These are phyloP conservation scores for Pyrus betulifolia DNA, from an alignment of 306 rosid species.

Conservation along the genomic window DNA sequence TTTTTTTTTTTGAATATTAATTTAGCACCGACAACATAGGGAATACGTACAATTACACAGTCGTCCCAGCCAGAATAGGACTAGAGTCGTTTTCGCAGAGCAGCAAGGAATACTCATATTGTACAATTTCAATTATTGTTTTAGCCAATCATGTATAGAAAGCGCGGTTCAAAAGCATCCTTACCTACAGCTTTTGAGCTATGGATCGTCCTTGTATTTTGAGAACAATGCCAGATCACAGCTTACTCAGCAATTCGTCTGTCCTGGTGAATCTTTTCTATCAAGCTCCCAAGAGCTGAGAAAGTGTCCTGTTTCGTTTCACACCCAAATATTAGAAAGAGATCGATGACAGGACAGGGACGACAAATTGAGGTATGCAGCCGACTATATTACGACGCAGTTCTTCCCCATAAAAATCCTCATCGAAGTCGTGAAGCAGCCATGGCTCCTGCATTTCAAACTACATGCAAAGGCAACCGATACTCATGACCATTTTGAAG, in stretches of 20 bases:
- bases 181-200: slow-evolving; percentile 29
- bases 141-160: too few relatives aligned
- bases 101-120: too few relatives aligned
- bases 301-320: slow-evolving; percentile 63
- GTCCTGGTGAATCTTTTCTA: slow-evolving; percentile 78
- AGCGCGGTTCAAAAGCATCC: neutral
- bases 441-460: slow-evolving; percentile 73
- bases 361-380: slow-evolving; percentile 42
- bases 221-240: slow-evolving; percentile 82
- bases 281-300: slow-evolving; percentile 62
- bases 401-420: slow-evolving; percentile 83
- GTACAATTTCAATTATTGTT: too few relatives aligned
- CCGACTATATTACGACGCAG: slow-evolving; percentile 75
- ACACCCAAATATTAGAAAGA: neutral
- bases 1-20: too few relatives aligned
- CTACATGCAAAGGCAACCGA: slow-evolving; percentile 35
- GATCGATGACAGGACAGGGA: neutral
- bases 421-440: slow-evolving; percentile 71
- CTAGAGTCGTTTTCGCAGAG: too few relatives aligned
- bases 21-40: too few relatives aligned
- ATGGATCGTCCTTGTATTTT: slow-evolving; percentile 47
- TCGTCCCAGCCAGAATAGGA: too few relatives aligned
- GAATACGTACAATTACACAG: too few relatives aligned
- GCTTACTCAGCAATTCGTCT: slow-evolving; percentile 60
- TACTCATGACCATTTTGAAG: slow-evolving; percentile 90